phyloP scores from a whole-genome alignment of 805 yeast genomes.

The Yarrowia sp. region DNA sequence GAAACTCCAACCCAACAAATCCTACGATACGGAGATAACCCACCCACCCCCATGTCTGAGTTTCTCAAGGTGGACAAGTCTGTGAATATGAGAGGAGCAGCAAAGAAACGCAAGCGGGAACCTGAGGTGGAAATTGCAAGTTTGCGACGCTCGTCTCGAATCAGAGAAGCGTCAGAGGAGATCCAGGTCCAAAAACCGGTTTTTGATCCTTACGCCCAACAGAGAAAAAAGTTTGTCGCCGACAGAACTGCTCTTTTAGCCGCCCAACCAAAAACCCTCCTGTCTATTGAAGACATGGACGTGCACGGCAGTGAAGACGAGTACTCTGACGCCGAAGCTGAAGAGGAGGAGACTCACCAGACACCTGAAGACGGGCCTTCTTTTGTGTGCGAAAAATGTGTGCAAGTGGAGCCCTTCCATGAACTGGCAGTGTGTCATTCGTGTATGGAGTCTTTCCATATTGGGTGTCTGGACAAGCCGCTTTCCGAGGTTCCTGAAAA shows the following conservation, averaged over 20 bases:
- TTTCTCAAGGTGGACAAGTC: conserved; percentile 7
- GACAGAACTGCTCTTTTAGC: neutral
- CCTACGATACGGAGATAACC: conserved; percentile 1
- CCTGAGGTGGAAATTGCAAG: conserved; percentile 19
- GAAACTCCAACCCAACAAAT: conserved; percentile 11
- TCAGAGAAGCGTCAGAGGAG: conserved; percentile 17
- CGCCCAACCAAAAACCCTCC: conserved; percentile 17
- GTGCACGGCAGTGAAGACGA: neutral
- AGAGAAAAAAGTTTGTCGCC: conserved; percentile 7
- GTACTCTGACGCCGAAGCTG: neutral
- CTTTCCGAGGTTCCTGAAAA: conserved; percentile 48
- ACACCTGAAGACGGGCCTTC: neutral
- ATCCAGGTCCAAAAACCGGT: neutral
- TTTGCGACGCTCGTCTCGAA: conserved; percentile 1
- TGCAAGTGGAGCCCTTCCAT: conserved; percentile 14
- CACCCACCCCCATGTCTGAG: conserved; percentile 16
- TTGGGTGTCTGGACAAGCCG: conserved; percentile 60
- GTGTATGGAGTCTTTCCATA: conserved; percentile 69
- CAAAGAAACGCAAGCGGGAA: conserved; percentile 10
- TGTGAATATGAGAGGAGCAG: neutral
- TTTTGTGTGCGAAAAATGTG: conserved; percentile 35
- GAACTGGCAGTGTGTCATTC: conserved; percentile 54
- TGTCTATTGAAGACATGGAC: conserved; percentile 15
- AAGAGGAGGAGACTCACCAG: neutral
- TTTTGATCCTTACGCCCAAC: neutral